Conservation (phyloP, 2,329 filamentous ascomycete species). For the Cytospora mali region DNA sequence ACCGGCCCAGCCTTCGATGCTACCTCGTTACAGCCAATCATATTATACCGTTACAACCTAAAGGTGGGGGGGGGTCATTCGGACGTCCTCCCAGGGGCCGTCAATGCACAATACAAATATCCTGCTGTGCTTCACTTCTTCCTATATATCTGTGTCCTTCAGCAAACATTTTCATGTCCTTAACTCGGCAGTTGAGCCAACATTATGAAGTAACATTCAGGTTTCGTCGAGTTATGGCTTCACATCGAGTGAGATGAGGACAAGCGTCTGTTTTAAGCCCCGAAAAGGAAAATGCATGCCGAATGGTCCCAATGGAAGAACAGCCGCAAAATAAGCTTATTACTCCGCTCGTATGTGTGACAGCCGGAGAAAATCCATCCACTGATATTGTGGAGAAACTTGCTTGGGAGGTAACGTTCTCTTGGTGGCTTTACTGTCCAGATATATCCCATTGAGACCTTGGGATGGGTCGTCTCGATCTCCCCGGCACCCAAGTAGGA, state of each 20-base stretch:
- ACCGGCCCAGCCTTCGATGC: neutral
- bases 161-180: neutral
- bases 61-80: conserved; percentile 5
- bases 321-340: conserved; percentile 23
- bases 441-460: too few relatives aligned
- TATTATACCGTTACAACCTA: conserved; percentile 11
- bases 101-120: neutral
- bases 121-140: conserved; percentile 3
- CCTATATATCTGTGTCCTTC: neutral
- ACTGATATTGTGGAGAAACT: neutral
- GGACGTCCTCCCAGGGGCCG: too few relatives aligned
- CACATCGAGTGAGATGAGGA: neutral
- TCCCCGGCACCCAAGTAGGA: too few relatives aligned
- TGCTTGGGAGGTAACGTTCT: neutral
- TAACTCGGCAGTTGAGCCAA: conserved; percentile 1
- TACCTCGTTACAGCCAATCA: neutral
- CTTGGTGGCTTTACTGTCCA: too few relatives aligned
- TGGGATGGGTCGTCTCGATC: too few relatives aligned
- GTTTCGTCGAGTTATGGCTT: neutral
- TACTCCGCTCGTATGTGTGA: neutral
- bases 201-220: neutral
- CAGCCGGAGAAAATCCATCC: neutral
- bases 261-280: neutral
- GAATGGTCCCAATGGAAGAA: conserved; percentile 17
- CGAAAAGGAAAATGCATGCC: neutral